Conservation (phyloP, 768 basidiomycete species). For the Asterophora lycoperdoides region DNA sequence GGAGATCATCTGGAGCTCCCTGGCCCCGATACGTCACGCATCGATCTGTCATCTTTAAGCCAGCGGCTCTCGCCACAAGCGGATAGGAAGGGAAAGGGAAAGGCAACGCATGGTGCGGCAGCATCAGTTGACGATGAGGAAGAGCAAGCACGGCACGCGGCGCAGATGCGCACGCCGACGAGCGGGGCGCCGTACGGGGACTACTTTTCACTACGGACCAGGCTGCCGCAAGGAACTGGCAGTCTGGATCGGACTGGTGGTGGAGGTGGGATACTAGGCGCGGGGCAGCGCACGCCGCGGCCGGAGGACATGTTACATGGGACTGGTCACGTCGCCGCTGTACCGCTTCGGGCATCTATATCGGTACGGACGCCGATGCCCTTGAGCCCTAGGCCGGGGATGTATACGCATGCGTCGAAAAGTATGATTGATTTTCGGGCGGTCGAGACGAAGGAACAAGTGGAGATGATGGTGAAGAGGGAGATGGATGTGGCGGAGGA, state of each 20-base stretch:
- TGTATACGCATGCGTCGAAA: slow-evolving; percentile 57
- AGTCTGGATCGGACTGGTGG: not conserved
- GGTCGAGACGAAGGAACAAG: slow-evolving; percentile 27
- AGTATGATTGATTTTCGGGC: slow-evolving; percentile 59
- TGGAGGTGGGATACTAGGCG: not conserved
- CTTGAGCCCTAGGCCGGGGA: slow-evolving; percentile 32
- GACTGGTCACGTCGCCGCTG: not conserved
- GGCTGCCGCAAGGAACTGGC: not conserved
- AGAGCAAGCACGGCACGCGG: slow-evolving; percentile 12
- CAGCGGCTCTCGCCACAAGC: not conserved
- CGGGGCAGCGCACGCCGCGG: slow-evolving; percentile 18
- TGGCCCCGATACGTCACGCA: slow-evolving; percentile 24
- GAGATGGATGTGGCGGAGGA: slow-evolving; percentile 1
- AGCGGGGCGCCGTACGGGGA: slow-evolving; percentile 5
- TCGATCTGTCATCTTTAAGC: slow-evolving; percentile 33
- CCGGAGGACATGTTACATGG: slow-evolving; percentile 15
- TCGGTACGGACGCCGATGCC: not conserved
- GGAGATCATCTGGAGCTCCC: slow-evolving; percentile 18
- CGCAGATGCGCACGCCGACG: slow-evolving; percentile 21
- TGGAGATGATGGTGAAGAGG: slow-evolving; percentile 27
- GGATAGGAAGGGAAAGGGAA: slow-evolving; percentile 4
- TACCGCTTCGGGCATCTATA: slow-evolving; percentile 3
- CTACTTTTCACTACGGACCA: slow-evolving; percentile 1
- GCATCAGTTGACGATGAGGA: slow-evolving; percentile 21
- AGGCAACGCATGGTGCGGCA: slow-evolving; percentile 11